Evolutionary conservation across 2,329 filamentous ascomycete species (phyloP).

Genomic region (Fusarium brevicatenulatum): DNA sequence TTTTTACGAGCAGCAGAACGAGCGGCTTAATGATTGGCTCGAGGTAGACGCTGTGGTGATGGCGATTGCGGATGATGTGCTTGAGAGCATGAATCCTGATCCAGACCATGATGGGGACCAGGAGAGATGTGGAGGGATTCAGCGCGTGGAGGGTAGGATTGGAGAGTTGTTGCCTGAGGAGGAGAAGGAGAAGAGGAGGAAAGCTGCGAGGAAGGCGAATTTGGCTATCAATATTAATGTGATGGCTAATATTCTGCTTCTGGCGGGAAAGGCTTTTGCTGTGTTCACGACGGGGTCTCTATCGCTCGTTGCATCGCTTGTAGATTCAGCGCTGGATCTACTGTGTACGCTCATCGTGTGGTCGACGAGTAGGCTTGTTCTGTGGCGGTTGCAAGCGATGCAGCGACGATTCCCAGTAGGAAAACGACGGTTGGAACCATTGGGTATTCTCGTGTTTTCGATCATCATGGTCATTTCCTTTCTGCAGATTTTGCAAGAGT

Average conservation of each 20-base stretch:
- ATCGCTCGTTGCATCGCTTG: slow-evolving; percentile 79
- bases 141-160: slow-evolving; percentile 46
- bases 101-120: slow-evolving; percentile 49
- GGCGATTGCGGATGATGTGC: slow-evolving; percentile 48
- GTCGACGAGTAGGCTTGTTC: slow-evolving; percentile 76
- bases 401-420: slow-evolving; percentile 79
- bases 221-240: slow-evolving; percentile 87
- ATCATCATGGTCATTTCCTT: slow-evolving; percentile 87
- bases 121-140: slow-evolving; percentile 46
- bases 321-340: slow-evolving; percentile 81
- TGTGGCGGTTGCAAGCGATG: slow-evolving; percentile 58
- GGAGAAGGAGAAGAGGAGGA: slow-evolving; percentile 43
- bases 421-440: slow-evolving; percentile 73
- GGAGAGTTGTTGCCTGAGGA: slow-evolving; percentile 47
- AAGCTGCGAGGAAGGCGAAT: slow-evolving; percentile 38
- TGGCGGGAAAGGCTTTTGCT: slow-evolving; percentile 78
- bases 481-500: slow-evolving; percentile 77
- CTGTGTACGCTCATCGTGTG: slow-evolving; percentile 83
- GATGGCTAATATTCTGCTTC: slow-evolving; percentile 75
- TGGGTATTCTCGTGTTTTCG: slow-evolving; percentile 81
- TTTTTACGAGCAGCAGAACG: slow-evolving; percentile 48
- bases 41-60: slow-evolving; percentile 50
- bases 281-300: slow-evolving; percentile 82
- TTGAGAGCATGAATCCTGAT: slow-evolving; percentile 50
- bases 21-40: slow-evolving; percentile 49